Conservation (phyloP, 2,329 filamentous ascomycete species). For the Elsinoe necatrix region DNA sequence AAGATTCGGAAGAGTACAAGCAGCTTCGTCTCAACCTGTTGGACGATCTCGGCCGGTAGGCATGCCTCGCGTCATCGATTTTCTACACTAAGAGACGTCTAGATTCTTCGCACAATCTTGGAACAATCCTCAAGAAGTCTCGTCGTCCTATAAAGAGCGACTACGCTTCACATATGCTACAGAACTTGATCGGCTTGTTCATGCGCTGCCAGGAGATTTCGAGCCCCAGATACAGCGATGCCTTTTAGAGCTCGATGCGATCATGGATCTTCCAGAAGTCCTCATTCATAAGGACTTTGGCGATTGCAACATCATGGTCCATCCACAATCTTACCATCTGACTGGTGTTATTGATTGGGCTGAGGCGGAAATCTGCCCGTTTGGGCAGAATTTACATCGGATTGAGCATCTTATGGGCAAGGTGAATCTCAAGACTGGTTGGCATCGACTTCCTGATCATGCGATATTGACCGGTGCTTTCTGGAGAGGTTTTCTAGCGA, state of each 20-base stretch:
- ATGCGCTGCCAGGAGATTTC: not conserved
- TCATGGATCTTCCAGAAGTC: conserved; percentile 10
- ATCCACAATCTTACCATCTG: conserved; percentile 9
- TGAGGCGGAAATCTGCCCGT: conserved; percentile 12
- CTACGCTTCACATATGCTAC: not conserved
- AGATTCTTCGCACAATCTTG: not conserved
- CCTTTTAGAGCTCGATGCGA: not conserved
- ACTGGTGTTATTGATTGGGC: conserved; percentile 10
- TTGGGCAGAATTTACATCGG: conserved; percentile 7
- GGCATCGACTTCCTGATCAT: not conserved
- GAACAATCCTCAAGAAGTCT: no score
- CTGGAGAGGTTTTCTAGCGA: not conserved
- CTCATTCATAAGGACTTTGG: conserved; percentile 14
- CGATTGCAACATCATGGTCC: conserved; percentile 9
- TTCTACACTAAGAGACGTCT: no score
- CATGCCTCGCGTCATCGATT: no score
- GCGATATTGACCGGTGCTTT: not conserved
- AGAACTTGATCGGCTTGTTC: conserved; percentile 2
- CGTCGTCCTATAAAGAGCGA: not conserved
- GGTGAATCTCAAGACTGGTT: conserved; percentile 9
- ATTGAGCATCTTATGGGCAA: conserved; percentile 11
- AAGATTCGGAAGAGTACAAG: not conserved
- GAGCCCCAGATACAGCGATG: not conserved
- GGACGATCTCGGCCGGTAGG: not conserved
- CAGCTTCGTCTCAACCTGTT: not conserved